These are phyloP conservation scores for Mortierella sp. DNA, from an alignment of 371 early-diverging fungal species.

Conservation along the genomic window DNA sequence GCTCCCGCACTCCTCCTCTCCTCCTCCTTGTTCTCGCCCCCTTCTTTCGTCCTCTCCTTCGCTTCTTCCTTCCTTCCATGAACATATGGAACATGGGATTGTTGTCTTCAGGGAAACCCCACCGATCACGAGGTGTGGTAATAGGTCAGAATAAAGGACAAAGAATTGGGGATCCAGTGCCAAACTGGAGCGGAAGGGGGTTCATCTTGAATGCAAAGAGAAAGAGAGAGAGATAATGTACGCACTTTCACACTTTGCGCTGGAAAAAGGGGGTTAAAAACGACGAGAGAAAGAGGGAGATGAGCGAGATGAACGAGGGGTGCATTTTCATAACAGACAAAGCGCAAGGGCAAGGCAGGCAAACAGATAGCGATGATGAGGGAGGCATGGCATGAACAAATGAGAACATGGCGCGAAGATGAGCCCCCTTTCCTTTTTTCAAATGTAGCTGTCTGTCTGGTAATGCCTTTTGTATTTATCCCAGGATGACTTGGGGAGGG, in stretches of 20 bases:
- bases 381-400: not conserved
- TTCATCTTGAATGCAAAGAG: too few relatives aligned
- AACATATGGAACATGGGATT: not conserved
- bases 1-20: not conserved
- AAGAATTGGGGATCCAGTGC: not conserved
- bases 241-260: too few relatives aligned
- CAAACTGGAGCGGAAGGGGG: conserved; percentile 10
- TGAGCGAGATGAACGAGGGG: not conserved
- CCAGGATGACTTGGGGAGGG: not conserved
- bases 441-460: not conserved
- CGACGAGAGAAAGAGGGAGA: not conserved
- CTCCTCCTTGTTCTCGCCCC: not conserved
- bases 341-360: not conserved
- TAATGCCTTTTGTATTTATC: not conserved
- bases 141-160: not conserved
- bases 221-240: not conserved
- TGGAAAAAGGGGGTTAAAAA: not conserved
- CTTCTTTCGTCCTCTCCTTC: too few relatives aligned
- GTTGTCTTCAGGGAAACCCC: not conserved
- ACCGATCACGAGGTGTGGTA: not conserved
- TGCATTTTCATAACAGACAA: not conserved
- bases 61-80: not conserved
- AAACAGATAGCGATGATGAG: not conserved
- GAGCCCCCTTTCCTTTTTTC: not conserved
- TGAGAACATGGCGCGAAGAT: not conserved